Evolutionary conservation across 805 yeast genomes (phyloP).

Genomic region (Cyberlindnera maritima): DNA sequence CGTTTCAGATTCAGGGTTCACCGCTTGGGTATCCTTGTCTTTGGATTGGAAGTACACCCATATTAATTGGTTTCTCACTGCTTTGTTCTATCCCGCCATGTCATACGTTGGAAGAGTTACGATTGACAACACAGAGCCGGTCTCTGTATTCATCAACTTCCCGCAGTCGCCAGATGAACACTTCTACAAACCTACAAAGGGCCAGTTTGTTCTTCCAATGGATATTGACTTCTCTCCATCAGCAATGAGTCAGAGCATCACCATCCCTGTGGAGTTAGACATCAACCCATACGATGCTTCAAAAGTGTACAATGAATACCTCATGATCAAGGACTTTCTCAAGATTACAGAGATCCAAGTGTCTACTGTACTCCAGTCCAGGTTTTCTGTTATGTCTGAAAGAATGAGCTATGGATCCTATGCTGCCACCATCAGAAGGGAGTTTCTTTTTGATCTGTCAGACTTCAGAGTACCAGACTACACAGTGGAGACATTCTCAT

Average conservation of each 20-base stretch:
- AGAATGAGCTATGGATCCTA: slow-evolving; percentile 6
- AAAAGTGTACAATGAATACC: slow-evolving; percentile 7
- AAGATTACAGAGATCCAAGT: slow-evolving; percentile 1
- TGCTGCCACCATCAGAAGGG: slow-evolving; percentile 1
- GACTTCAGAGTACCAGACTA: neutral
- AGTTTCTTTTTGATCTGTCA: neutral
- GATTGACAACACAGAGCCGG: slow-evolving; percentile 6
- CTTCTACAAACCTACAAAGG: slow-evolving; percentile 11
- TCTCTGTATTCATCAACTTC: slow-evolving; percentile 15
- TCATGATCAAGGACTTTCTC: slow-evolving; percentile 5
- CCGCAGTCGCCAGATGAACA: slow-evolving; percentile 6
- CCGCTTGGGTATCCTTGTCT: slow-evolving; percentile 7
- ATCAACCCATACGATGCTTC: slow-evolving; percentile 14
- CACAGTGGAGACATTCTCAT: neutral
- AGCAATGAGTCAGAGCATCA: slow-evolving; percentile 4
- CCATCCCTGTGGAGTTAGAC: slow-evolving; percentile 1
- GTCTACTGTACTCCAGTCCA: slow-evolving; percentile 6
- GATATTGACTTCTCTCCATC: slow-evolving; percentile 17
- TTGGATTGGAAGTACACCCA: slow-evolving; percentile 20
- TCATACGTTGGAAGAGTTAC: slow-evolving; percentile 5
- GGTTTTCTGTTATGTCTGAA: neutral
- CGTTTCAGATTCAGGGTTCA: slow-evolving; percentile 18
- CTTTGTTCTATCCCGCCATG: slow-evolving; percentile 8
- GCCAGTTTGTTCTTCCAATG: slow-evolving; percentile 1
- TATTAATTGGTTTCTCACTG: slow-evolving; percentile 10